phyloP scores from a whole-genome alignment of 2,329 filamentous ascomycete genomes.

The Fusarium virguliforme region DNA sequence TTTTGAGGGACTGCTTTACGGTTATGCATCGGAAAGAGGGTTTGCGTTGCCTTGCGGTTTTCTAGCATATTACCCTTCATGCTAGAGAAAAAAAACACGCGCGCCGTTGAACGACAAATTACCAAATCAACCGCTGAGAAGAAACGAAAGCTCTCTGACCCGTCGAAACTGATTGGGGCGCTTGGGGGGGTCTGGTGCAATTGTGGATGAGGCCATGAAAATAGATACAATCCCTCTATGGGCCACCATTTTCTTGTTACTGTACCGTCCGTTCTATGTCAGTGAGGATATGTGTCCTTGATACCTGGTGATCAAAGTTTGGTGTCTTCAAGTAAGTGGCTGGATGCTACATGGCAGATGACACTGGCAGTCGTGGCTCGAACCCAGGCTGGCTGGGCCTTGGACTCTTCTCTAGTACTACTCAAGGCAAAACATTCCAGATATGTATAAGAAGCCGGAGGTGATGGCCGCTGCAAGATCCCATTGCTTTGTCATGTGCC shows the following conservation, averaged over 20 bases:
- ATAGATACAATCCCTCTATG: conserved; percentile 41
- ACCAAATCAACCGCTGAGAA: conserved; percentile 36
- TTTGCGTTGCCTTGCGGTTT: conserved; percentile 52
- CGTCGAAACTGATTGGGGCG: conserved; percentile 37
- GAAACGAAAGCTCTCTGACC: conserved; percentile 24
- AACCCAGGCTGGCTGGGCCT: background rate
- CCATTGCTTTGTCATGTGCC: background rate
- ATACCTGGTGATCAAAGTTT: background rate
- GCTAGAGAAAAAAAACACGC: conserved; percentile 53
- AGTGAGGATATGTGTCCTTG: background rate
- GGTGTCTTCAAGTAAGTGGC: background rate
- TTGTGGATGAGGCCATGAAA: conserved; percentile 43
- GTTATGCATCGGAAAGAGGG: conserved; percentile 53
- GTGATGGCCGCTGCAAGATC: background rate
- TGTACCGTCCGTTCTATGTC: background rate
- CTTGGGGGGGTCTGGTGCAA: conserved; percentile 37
- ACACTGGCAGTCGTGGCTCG: too few relatives aligned
- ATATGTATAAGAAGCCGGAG: background rate
- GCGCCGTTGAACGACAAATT: conserved; percentile 53
- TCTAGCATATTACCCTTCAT: conserved; percentile 51
- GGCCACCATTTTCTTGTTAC: conserved; percentile 25
- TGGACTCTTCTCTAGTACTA: background rate
- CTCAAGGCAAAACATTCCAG: too few relatives aligned
- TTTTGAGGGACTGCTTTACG: conserved; percentile 52
- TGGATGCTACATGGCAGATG: background rate